Evolutionary conservation across 176 grass and related monocot genomes (phyloP).

Genomic region (Cenchrus americanus): DNA sequence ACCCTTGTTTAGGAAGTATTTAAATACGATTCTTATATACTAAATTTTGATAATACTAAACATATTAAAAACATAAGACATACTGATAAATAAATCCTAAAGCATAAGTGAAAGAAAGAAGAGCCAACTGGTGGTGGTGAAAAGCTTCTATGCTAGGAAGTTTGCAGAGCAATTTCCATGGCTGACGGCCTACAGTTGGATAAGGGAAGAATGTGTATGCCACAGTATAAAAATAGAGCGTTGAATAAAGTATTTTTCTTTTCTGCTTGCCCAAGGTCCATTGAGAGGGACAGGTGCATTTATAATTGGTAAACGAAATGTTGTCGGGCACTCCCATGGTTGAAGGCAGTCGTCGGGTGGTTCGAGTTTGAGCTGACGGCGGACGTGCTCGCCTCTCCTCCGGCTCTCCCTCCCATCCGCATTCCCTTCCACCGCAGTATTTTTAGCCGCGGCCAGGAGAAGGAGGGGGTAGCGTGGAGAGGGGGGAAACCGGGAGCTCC

Average conservation of each 20-base stretch:
- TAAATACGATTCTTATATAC: background rate
- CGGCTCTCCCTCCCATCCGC: conserved; percentile 21
- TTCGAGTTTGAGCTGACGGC: conserved; percentile 45
- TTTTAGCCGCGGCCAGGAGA: conserved; percentile 38
- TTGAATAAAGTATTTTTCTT: conserved; percentile 21
- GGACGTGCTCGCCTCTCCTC: conserved; percentile 58
- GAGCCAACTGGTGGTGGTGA: background rate
- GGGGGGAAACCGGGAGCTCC: conserved; percentile 18
- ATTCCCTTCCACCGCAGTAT: conserved; percentile 48
- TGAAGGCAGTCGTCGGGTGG: conserved; percentile 12
- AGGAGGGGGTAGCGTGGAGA: background rate
- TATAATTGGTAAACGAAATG: conserved; percentile 33
- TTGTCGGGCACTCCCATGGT: conserved; percentile 14
- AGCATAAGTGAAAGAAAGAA: background rate
- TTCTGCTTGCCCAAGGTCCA: background rate
- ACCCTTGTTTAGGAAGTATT: background rate
- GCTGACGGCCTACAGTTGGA: background rate
- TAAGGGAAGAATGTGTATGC: background rate
- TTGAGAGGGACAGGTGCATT: background rate
- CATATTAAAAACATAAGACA: background rate
- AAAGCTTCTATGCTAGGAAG: background rate
- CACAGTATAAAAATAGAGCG: background rate
- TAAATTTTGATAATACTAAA: background rate
- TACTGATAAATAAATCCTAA: too few relatives aligned
- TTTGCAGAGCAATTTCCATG: background rate